Conservation (phyloP, 1,139 yeast genomes). For the Trichomonascaceae sp. region DNA sequence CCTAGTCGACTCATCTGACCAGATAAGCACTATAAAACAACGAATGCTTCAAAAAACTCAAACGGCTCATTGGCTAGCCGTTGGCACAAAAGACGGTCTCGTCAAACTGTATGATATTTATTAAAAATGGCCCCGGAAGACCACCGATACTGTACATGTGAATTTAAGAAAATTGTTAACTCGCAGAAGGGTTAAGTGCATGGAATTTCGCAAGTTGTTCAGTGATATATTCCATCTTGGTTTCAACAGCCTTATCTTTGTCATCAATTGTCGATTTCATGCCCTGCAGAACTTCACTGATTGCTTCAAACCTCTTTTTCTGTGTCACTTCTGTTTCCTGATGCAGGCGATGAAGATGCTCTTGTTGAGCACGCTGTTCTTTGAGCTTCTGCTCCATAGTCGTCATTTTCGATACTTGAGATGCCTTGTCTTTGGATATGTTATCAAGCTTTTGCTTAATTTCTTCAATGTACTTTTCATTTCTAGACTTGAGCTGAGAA, state of each 20-base stretch:
- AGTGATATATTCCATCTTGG: constrained; percentile 12
- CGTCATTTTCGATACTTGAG: constrained; percentile 17
- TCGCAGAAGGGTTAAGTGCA: not conserved
- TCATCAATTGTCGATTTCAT: constrained; percentile 16
- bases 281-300: constrained; percentile 18
- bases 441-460: constrained; percentile 15
- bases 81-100: constrained; percentile 36
- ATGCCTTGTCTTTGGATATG: constrained; percentile 16
- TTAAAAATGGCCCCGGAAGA: constrained; percentile 12
- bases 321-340: constrained; percentile 18
- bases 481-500: constrained; percentile 17
- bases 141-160: not conserved
- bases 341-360: constrained; percentile 19
- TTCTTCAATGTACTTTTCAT: constrained; percentile 17
- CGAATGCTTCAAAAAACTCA: constrained; percentile 3
- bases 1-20: not conserved
- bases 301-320: constrained; percentile 18
- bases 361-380: not conserved
- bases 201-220: constrained; percentile 10
- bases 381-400: constrained; percentile 12
- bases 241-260: constrained; percentile 12
- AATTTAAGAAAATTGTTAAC: not conserved
- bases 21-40: not conserved
- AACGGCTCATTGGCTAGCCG: constrained; percentile 30
- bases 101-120: constrained; percentile 30